A percentile compares a stretch with the other conserved stretches of the same genome.
Evolutionary conservation across 208 protist genomes (phyloP).

Genomic region (Acanthamoeba royreba): DNA sequence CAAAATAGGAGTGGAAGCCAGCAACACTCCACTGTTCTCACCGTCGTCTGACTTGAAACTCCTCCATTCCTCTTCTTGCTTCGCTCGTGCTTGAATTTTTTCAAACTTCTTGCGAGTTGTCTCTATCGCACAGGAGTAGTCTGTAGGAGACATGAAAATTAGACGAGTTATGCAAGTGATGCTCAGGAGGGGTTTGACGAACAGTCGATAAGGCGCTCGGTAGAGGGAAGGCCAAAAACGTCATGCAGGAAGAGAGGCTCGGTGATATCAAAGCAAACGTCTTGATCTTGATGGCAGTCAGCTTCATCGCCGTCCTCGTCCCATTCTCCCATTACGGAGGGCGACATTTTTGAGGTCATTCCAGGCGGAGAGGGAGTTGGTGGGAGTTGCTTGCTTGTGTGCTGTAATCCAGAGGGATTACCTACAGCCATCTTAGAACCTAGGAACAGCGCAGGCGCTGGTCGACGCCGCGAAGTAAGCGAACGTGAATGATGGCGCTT

Average conservation of each 20-base stretch:
- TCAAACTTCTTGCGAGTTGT: no score
- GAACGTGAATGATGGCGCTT: not conserved
- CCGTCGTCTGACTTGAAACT: no score
- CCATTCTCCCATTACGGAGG: not conserved
- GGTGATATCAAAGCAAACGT: not conserved
- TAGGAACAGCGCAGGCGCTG: not conserved
- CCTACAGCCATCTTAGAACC: not conserved
- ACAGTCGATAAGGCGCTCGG: not conserved
- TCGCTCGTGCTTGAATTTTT: no score
- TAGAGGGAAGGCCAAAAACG: not conserved
- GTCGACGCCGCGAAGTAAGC: not conserved
- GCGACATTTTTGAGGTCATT: not conserved
- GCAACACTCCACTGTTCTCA: no score
- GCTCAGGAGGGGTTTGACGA: no score
- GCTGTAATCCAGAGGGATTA: not conserved
- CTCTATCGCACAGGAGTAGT: no score
- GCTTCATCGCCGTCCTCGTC: not conserved
- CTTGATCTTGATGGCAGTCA: not conserved
- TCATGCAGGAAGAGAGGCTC: not conserved
- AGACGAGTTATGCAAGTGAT: no score
- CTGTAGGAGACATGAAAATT: not conserved
- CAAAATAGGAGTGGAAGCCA: no score
- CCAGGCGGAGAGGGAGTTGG: not conserved
- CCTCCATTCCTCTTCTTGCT: no score
- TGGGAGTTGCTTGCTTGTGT: not conserved